These are phyloP conservation scores for Saccharomycopsis babjevae DNA, from an alignment of 805 yeast genomes.

Conservation along the genomic window DNA sequence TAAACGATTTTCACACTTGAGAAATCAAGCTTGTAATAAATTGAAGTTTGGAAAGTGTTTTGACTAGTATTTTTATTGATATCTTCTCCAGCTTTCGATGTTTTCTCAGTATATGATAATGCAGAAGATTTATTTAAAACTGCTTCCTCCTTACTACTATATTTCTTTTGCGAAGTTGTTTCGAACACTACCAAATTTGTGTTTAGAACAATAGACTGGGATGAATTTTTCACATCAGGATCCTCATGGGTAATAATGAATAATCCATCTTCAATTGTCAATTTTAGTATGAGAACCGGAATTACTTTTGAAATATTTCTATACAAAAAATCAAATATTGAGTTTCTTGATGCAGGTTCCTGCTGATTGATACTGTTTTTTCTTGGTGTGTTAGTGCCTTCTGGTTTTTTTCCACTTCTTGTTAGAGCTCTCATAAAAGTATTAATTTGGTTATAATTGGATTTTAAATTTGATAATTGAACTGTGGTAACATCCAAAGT, in stretches of 20 bases:
- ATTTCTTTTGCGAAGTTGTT: constrained; percentile 10
- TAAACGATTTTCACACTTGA: constrained; percentile 15
- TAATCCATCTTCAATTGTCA: constrained; percentile 32
- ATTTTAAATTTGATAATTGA: constrained; percentile 28
- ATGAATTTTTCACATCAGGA: constrained; percentile 22
- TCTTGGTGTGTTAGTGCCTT: not conserved
- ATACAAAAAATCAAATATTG: constrained; percentile 13
- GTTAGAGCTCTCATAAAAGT: constrained; percentile 22
- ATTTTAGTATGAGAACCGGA: constrained; percentile 28
- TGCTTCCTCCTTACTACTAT: not conserved
- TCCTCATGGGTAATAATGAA: constrained; percentile 26
- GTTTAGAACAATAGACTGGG: constrained; percentile 23
- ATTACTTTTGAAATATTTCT: constrained; percentile 23
- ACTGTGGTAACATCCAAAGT: constrained; percentile 34
- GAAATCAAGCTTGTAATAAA: constrained; percentile 20
- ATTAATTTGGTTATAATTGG: constrained; percentile 11
- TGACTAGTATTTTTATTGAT: constrained; percentile 16
- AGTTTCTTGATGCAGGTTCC: not conserved
- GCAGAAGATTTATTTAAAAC: not conserved
- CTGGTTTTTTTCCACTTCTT: constrained; percentile 18
- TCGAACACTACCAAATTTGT: constrained; percentile 14
- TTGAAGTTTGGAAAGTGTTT: constrained; percentile 13
- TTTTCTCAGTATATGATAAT: not conserved
- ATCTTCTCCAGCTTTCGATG: not conserved
- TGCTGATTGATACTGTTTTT: not conserved